Conservation (phyloP, 176 grass and related monocot species). For the Panicum miliaceum region DNA sequence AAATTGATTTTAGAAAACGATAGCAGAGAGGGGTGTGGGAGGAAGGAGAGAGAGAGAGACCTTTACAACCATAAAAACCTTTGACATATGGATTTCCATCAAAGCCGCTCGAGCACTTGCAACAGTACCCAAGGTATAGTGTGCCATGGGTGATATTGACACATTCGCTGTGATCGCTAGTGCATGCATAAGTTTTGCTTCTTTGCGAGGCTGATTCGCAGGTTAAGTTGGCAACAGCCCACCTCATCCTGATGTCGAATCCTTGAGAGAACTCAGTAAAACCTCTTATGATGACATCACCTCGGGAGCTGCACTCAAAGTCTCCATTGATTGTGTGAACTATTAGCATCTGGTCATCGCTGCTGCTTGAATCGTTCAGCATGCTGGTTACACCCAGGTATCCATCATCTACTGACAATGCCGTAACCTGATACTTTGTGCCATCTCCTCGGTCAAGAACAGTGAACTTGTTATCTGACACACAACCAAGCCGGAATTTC, state of each 20-base stretch:
- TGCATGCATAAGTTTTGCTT: neutral
- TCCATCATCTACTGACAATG: neutral
- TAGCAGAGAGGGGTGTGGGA: too few relatives aligned
- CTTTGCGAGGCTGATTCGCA: neutral
- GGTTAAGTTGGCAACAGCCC: neutral
- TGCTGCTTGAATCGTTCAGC: neutral
- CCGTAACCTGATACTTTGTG: neutral
- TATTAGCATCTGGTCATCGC: neutral
- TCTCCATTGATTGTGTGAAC: neutral
- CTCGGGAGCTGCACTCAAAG: fast-evolving
- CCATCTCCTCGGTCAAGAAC: neutral
- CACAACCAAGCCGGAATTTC: constrained; percentile 3
- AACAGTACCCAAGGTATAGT: neutral
- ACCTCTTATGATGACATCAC: neutral
- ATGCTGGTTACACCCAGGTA: neutral
- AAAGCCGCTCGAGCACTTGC: neutral
- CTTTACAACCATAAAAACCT: neutral
- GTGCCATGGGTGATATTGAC: neutral
- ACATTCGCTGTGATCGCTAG: neutral
- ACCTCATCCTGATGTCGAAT: neutral
- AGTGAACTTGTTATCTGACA: neutral
- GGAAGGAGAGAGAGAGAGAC: neutral
- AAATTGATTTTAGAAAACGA: too few relatives aligned
- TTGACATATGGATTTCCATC: neutral
- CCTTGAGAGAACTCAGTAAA: neutral